Base-by-base conservation (phyloP, 352 stramenopile genomes). In the Pythium sp. region DNA sequence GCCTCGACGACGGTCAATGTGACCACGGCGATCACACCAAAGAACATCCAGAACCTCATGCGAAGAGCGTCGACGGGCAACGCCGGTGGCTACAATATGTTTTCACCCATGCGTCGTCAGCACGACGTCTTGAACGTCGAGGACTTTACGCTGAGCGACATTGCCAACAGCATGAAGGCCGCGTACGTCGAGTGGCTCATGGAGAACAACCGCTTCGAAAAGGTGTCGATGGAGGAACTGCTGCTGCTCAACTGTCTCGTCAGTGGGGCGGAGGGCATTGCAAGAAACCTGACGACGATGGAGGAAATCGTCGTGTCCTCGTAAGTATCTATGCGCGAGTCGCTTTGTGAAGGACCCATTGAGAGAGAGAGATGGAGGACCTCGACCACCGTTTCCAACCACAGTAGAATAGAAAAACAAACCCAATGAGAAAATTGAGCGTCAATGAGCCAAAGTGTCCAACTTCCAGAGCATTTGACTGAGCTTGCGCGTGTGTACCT, bases 91-190 rank as follows among this genome's bases (percentile, higher is more conserved):
- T 62, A 68, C 51, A 64, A 41, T 7, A 70, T 75, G 26, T 73
- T 73, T 20, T 93, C 85, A 15, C 84, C 80, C 5, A 91, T 92
- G 79, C 79, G 81, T 32, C 80, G 82, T n/a, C 72, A 91, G 38
- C 87, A 93, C 75, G 85, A 95, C 34, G 80, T 95, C 46, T 60
- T 93, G 9, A 93, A 93, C 66, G 82, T 94, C 2, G 86, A 91
- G 41, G 86, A 92, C 64, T 94, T 94, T 47, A 84, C 75, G 12
- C 78, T 91, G 7, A 76, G 74, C 36, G 85, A 93, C 32, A 91
- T 92, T 28, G 85, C 87, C 0, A 70, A 72, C 11, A 70, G 78
- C 56, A 91, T 95, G 82, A 92, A 92, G 62, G 72, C 81, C 55
- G 79, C 84, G 7, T 93, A 93, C 53, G 82, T 92, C 9, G 82